phyloP scores from a whole-genome alignment of 2,329 filamentous ascomycete species.

The Fusarium praegraminearum region DNA sequence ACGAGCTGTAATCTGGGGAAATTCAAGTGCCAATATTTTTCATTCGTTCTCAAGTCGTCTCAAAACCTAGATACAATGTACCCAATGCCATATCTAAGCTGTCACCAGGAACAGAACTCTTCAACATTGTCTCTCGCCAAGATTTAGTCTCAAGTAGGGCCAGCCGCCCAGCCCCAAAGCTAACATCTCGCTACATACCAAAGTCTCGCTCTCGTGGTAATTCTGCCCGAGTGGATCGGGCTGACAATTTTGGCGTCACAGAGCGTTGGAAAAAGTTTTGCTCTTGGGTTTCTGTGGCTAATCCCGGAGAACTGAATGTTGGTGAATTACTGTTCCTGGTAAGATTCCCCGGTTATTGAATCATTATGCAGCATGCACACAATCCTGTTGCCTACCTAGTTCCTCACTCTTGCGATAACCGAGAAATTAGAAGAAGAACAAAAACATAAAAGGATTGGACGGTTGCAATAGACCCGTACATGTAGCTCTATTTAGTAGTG shows the following conservation, averaged over 20 bases:
- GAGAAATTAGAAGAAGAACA: background rate
- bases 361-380: slow-evolving; percentile 14
- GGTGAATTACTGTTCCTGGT: slow-evolving; percentile 10
- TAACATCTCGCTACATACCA: background rate
- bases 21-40: background rate
- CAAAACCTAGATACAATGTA: slow-evolving; percentile 14
- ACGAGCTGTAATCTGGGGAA: slow-evolving; percentile 1
- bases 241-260: background rate
- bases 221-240: slow-evolving; percentile 31
- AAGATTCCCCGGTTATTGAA: slow-evolving; percentile 23
- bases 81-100: background rate
- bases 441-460: background rate
- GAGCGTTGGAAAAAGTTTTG: background rate
- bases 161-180: slow-evolving; percentile 15
- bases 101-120: background rate
- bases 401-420: background rate
- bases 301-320: slow-evolving; percentile 25
- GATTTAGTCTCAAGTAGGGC: slow-evolving; percentile 17
- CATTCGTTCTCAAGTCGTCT: background rate
- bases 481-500: background rate
- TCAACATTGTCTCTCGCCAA: slow-evolving; percentile 2
- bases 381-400: background rate
- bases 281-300: slow-evolving; percentile 21
- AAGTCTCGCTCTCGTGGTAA: slow-evolving; percentile 28
- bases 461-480: background rate